Conservation (phyloP, 1,284 basidiomycete genomes). For the Moesziomyces antarcticus region DNA sequence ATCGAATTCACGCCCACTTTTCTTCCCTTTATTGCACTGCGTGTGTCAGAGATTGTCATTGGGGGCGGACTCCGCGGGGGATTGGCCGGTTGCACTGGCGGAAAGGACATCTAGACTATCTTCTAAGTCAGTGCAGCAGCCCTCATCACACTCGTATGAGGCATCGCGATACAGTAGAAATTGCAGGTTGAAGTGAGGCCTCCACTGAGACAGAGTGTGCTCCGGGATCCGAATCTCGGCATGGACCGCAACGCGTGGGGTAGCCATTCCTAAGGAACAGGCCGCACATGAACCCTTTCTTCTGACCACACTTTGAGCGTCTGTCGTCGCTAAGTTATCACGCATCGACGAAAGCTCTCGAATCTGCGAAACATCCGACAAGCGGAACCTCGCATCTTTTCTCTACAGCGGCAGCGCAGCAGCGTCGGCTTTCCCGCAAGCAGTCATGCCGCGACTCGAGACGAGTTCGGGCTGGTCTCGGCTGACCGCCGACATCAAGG, state of each 20-base stretch:
- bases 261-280: not conserved
- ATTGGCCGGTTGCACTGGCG: too few relatives aligned
- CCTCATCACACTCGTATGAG: too few relatives aligned
- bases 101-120: too few relatives aligned
- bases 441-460: slow-evolving; percentile 50
- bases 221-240: not conserved
- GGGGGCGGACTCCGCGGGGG: too few relatives aligned
- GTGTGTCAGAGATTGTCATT: too few relatives aligned
- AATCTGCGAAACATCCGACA: not conserved
- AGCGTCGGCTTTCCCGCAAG: not conserved
- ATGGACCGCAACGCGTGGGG: not conserved
- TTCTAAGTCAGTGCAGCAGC: too few relatives aligned
- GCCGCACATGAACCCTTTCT: not conserved
- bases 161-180: too few relatives aligned
- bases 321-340: not conserved
- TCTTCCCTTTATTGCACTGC: too few relatives aligned
- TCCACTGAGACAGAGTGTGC: not conserved
- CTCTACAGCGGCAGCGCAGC: not conserved
- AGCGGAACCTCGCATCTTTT: too few relatives aligned
- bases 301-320: not conserved
- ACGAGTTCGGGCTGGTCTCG: slow-evolving; percentile 38
- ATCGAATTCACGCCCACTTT: too few relatives aligned
- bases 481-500: slow-evolving; percentile 14
- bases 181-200: too few relatives aligned
- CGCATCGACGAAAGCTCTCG: not conserved